Evolutionary conservation across 805 yeast genomes (phyloP).

Genomic region (Ogataea neopini): DNA sequence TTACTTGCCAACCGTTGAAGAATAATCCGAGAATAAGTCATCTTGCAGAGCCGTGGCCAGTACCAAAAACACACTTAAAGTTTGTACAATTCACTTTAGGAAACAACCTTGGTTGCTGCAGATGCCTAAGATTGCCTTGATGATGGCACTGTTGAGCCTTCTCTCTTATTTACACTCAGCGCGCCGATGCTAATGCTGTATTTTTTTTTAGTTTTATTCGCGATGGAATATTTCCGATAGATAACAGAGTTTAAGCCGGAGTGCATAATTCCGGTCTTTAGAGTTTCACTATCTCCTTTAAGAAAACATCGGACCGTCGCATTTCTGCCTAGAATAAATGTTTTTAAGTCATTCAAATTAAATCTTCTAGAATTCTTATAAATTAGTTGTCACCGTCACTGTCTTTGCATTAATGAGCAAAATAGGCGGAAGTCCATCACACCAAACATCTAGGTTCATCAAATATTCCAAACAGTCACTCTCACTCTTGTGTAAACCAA

Average conservation of each 20-base stretch:
- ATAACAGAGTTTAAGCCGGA: not conserved
- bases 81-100: too few species aligned
- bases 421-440: slow-evolving; percentile 79
- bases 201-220: too few species aligned
- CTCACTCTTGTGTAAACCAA: slow-evolving; percentile 75
- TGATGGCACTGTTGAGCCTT: too few species aligned
- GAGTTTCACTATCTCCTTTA: not conserved
- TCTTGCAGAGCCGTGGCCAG: too few species aligned
- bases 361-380: slow-evolving; percentile 37
- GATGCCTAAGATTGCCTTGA: too few species aligned
- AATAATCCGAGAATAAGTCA: too few species aligned
- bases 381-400: slow-evolving; percentile 93
- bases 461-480: slow-evolving; percentile 73
- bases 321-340: not conserved
- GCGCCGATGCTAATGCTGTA: not conserved
- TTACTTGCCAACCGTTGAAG: too few species aligned
- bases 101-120: too few species aligned
- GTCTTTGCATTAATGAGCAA: slow-evolving; percentile 86
- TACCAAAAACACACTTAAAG: too few species aligned
- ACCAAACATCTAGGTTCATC: slow-evolving; percentile 75
- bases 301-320: not conserved
- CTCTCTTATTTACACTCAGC: too few species aligned
- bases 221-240: not conserved
- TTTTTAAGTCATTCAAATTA: not conserved
- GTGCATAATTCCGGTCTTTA: not conserved